A percentile compares a stretch with the other conserved stretches of the same genome.
Evolutionary conservation across 441 rosid species (phyloP).

Genomic region (Aleurites moluccanus): DNA sequence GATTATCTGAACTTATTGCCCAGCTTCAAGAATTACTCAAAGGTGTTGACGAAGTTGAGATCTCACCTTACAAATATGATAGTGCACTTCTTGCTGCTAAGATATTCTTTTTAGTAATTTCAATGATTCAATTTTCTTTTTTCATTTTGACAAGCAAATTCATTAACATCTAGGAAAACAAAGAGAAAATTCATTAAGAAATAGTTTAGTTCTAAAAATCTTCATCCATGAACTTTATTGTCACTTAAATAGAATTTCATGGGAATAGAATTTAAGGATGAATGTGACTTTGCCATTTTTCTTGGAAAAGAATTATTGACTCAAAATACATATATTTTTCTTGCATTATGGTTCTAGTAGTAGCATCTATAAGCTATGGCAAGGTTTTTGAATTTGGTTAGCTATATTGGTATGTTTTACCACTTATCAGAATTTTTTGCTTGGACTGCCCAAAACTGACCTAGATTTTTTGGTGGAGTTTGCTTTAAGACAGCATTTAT

Average conservation of each 20-base stretch:
- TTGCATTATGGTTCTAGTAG: not conserved
- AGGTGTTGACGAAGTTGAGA: conserved; percentile 60
- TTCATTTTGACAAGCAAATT: too few relatives aligned
- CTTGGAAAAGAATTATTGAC: not conserved
- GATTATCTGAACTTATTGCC: conserved; percentile 66
- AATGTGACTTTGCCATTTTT: too few relatives aligned
- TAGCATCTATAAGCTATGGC: not conserved
- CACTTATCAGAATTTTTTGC: not conserved
- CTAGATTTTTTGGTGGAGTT: not conserved
- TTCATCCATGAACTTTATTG: too few relatives aligned
- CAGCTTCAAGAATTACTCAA: conserved; percentile 86
- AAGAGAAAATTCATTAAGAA: too few relatives aligned
- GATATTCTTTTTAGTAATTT: conserved; percentile 34
- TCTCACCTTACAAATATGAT: conserved; percentile 58
- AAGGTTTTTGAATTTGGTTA: not conserved
- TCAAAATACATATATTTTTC: not conserved
- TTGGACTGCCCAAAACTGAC: not conserved
- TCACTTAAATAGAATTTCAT: not conserved
- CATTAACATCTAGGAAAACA: too few relatives aligned
- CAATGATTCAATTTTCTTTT: too few relatives aligned
- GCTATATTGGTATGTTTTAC: not conserved
- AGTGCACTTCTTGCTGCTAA: conserved; percentile 66
- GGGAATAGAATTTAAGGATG: not conserved
- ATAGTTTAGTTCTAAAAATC: too few relatives aligned
- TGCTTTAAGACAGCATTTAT: not conserved